phyloP scores from a whole-genome alignment of 805 yeast species.

The Candida nitratophila region DNA sequence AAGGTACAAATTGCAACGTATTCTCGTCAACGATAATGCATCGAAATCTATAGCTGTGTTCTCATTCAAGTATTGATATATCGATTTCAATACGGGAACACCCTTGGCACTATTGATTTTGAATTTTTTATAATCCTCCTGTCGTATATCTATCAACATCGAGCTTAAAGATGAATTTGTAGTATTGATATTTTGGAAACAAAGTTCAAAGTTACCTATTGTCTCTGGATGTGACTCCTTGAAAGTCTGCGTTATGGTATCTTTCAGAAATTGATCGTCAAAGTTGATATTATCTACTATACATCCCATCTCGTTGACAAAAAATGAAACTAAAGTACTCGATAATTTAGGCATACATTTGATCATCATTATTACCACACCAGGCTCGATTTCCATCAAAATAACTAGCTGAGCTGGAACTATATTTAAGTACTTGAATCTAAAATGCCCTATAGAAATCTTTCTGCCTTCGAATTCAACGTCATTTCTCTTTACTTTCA shows the following conservation, averaged over 20 bases:
- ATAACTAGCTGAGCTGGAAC: slow-evolving; percentile 22
- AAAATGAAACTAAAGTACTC: slow-evolving; percentile 11
- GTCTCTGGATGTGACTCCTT: background rate
- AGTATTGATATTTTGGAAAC: slow-evolving; percentile 10
- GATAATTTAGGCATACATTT: slow-evolving; percentile 15
- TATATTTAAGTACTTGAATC: slow-evolving; percentile 20
- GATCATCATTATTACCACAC: slow-evolving; percentile 12
- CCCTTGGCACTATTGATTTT: background rate
- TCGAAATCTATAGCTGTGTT: slow-evolving; percentile 22
- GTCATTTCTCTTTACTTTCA: slow-evolving; percentile 17
- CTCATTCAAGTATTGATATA: slow-evolving; percentile 15
- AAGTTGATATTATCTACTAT: slow-evolving; percentile 10
- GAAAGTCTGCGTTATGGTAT: slow-evolving; percentile 8
- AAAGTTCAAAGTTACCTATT: slow-evolving; percentile 16
- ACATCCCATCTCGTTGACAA: slow-evolving; percentile 18
- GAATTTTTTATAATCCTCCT: slow-evolving; percentile 16
- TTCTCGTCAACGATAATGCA: slow-evolving; percentile 17
- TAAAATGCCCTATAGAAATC: slow-evolving; percentile 19
- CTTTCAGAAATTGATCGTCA: slow-evolving; percentile 8
- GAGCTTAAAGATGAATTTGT: slow-evolving; percentile 12
- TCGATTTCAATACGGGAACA: slow-evolving; percentile 6
- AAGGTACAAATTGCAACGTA: slow-evolving; percentile 22
- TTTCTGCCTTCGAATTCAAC: slow-evolving; percentile 3
- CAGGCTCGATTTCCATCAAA: slow-evolving; percentile 17
- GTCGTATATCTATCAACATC: slow-evolving; percentile 18